Evolutionary conservation across 306 rosid genomes (phyloP).

Genomic region (Rosa rugosa): DNA sequence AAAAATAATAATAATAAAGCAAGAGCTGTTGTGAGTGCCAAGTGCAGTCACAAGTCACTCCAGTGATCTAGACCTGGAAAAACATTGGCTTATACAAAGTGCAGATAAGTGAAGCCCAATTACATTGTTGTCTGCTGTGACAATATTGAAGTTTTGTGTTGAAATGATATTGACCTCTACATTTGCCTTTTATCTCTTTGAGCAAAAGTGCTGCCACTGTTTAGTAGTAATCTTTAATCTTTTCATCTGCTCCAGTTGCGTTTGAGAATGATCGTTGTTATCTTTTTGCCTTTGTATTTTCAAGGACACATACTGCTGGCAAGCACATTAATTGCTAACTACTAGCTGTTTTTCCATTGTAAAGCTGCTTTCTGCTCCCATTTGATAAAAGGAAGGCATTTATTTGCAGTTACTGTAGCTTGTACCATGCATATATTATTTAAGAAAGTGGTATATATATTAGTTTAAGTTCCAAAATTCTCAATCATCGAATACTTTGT

Average conservation of each 20-base stretch:
- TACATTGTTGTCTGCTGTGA: slow-evolving; percentile 27
- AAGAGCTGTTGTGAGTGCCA: slow-evolving; percentile 19
- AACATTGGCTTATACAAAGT: slow-evolving; percentile 38
- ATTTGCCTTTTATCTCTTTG: slow-evolving; percentile 22
- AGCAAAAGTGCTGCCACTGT: slow-evolving; percentile 27
- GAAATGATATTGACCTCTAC: slow-evolving; percentile 26
- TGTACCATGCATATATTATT: background rate
- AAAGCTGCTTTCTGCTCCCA: slow-evolving; percentile 26
- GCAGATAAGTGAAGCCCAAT: slow-evolving; percentile 37
- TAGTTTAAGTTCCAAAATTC: background rate
- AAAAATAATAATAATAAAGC: background rate
- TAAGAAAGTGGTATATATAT: background rate
- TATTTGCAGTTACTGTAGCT: background rate
- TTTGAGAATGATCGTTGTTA: slow-evolving; percentile 12
- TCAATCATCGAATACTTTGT: background rate
- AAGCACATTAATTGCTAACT: slow-evolving; percentile 15
- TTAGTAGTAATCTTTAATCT: slow-evolving; percentile 27
- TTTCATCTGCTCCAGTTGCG: slow-evolving; percentile 27
- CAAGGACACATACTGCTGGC: slow-evolving; percentile 13
- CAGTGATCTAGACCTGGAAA: slow-evolving; percentile 9
- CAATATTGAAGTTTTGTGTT: slow-evolving; percentile 32
- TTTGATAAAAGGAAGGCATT: background rate
- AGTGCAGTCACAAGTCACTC: slow-evolving; percentile 30
- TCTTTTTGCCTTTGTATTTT: slow-evolving; percentile 22
- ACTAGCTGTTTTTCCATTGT: slow-evolving; percentile 12